Evolutionary conservation across 805 yeast species (phyloP), one percentile per base, ranked within the genome.

Genomic region (Komagataella kurtzmanii): DNA sequence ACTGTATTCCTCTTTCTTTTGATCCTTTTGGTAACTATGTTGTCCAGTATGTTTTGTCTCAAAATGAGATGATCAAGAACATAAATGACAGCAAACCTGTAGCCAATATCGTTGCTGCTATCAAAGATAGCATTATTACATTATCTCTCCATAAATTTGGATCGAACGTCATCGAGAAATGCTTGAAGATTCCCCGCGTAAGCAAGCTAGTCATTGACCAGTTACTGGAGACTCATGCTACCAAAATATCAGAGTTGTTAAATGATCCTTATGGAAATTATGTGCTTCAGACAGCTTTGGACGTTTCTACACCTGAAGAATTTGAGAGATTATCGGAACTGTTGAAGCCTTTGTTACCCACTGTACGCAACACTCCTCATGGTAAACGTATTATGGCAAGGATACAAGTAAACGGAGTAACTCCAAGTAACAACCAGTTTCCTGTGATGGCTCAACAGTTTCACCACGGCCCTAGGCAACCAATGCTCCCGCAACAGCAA

Each of bases 21-120:
- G 97, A 93, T 67, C 97, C 97, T 12, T 93, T 86, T 69, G 99
- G 99, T 43, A 93, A 93, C 66, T 93, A 93, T 66, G 98, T 93
- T 50, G 89, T 93, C 50, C 99, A 93, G 67, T 91, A 93, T 61
- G 95, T 93, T 19, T 71, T 86, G 56, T 65, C 48, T 14, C 46
- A 30, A 18, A 17, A 50, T 14, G 55, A 53, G n/a, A 50, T 49
- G 45, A 30, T 54, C 45, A 51, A 52, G n/a, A 18, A 44, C 21
- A 46, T 50, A 14, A 47, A 53, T 19, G 48, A 30, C 18, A 46
- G 30, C 3, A 14, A 3, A 24, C 17, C 54, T 7, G 50, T 52
- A 19, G 46, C 48, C 18, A 47, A 48, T 18, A 52, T 56, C 12
- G 36, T 56, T 17, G 47, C 19, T 10, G 40, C 47, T 18, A 51